Conservation (phyloP, 371 early-diverging fungal species). For the Mortierella sp. region DNA sequence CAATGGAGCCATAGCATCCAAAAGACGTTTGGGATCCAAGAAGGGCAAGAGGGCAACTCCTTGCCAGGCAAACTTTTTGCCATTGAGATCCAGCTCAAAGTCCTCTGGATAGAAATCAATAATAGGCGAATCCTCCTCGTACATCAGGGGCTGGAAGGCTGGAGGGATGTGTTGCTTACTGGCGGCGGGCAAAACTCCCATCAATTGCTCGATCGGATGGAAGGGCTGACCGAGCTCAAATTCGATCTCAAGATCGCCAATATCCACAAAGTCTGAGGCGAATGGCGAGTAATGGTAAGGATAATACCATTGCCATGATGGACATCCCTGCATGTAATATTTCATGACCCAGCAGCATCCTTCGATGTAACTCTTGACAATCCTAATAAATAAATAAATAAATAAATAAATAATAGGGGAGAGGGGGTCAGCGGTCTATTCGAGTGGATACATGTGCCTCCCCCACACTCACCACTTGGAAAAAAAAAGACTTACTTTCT, state of each 20-base stretch:
- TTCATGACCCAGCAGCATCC: conserved; percentile 99
- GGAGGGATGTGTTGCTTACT: conserved; percentile 85
- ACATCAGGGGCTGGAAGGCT: conserved; percentile 87
- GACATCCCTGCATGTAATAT: conserved; percentile 96
- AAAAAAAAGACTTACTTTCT: conserved; percentile 66
- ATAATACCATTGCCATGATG: conserved; percentile 99
- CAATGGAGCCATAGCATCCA: conserved; percentile 79
- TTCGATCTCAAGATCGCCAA: conserved; percentile 73
- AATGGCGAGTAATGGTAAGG: conserved; percentile 99
- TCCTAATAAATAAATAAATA: conserved; percentile 42
- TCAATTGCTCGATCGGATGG: conserved; percentile 96
- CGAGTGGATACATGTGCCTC: too few species aligned
- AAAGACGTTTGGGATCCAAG: conserved; percentile 85
- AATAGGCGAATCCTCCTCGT: conserved; percentile 85
- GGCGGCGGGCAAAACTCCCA: conserved; percentile 97
- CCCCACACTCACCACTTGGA: too few species aligned
- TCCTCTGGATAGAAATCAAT: conserved; percentile 94
- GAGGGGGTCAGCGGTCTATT: background rate
- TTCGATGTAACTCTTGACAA: conserved; percentile 93
- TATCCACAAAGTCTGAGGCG: conserved; percentile 89
- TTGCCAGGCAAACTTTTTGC: conserved; percentile 98
- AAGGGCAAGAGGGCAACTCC: conserved; percentile 96
- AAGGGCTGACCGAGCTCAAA: conserved; percentile 91
- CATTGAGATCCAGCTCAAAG: conserved; percentile 96
- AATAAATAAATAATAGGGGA: background rate